Base-by-base conservation (phyloP, 2,329 filamentous ascomycete species). In the Calonectria pseudoreteaudii region DNA sequence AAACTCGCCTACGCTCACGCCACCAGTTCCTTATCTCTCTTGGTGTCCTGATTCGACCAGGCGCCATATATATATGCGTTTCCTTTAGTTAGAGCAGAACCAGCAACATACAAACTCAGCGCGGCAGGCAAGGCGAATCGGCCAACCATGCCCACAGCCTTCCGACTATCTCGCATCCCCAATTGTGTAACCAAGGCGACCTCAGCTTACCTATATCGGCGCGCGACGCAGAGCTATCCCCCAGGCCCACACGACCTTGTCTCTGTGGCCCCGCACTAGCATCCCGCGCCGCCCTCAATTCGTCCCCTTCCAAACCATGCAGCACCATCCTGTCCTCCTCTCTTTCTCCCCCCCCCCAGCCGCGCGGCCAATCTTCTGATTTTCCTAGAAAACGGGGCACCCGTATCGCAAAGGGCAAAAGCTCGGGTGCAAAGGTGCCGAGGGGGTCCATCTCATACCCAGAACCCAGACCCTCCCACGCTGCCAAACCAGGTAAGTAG, bases 401-500 rank as follows among this genome's bases (percentile, higher is more conserved):
- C 34, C 64, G 44, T 64, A 72, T 72, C 64, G 60, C 34, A 60
- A 30, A 53, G 14, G 60, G 56, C 56, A 38, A 47, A 64, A 47
- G 70, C 70, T 67, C 66, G 62, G 28, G 31, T 53, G 31, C 49
- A 50, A 38, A 36, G 62, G 34, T 50, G 38, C 69, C 50, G 53
- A 34, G 53, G 64, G 44, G n/a, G n/a, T n/a, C 44, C 41, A 53
- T 67, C 36, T 53, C 31, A 34, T 18, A 16, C 13, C n/a, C n/a
- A n/a, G n/a, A n/a, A n/a, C n/a, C n/a, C 28, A 60, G 65, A 47
- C 70, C 70, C 70, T 49, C 64, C 31, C 38, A 28, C 52, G 9
- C 49, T 5, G 34, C 66, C 70, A 68, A 68, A 72, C 53, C 47
- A 56, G 70, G 65, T 56, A 68, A 72, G 65, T 65, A 13, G 4